Evolutionary conservation across 768 basidiomycete genomes (phyloP).

Genomic region (Erythrobasidium yunnanense): DNA sequence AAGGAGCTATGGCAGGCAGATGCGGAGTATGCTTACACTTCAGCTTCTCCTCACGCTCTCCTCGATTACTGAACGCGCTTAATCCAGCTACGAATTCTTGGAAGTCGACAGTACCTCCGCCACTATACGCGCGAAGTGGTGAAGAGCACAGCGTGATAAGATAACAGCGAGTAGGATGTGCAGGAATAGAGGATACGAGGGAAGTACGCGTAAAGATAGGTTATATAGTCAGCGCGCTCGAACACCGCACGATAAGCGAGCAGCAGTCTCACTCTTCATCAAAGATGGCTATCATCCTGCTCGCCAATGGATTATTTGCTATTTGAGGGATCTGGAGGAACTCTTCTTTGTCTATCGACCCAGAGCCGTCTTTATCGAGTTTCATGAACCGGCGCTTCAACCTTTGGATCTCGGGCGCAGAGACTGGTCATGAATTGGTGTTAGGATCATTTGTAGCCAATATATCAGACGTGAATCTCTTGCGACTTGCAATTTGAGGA

Average conservation of each 20-base stretch:
- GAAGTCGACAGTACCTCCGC: slow-evolving; percentile 96
- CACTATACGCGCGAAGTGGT: slow-evolving; percentile 50
- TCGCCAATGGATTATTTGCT: slow-evolving; percentile 90
- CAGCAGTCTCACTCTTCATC: slow-evolving; percentile 83
- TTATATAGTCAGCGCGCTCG: background rate
- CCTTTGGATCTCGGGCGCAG: slow-evolving; percentile 79
- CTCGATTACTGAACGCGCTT: slow-evolving; percentile 93
- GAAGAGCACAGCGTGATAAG: background rate
- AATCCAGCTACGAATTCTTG: slow-evolving; percentile 97
- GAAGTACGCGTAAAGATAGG: background rate
- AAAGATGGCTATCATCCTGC: slow-evolving; percentile 98
- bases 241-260: background rate
- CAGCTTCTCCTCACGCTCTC: slow-evolving; percentile 91
- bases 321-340: slow-evolving; percentile 98
- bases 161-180: background rate
- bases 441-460: background rate
- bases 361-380: slow-evolving; percentile 93
- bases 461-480: background rate
- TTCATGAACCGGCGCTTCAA: slow-evolving; percentile 99
- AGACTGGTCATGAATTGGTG: slow-evolving; percentile 53
- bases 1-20: background rate
- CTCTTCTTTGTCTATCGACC: slow-evolving; percentile 96
- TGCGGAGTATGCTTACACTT: slow-evolving; percentile 55
- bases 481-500: slow-evolving; percentile 64
- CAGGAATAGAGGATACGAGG: background rate